Percentiles rank a stretch among this genome's conserved stretches.
Evolutionary conservation across 768 basidiomycete species (phyloP).

Genomic region (Austroboletus eburneus): DNA sequence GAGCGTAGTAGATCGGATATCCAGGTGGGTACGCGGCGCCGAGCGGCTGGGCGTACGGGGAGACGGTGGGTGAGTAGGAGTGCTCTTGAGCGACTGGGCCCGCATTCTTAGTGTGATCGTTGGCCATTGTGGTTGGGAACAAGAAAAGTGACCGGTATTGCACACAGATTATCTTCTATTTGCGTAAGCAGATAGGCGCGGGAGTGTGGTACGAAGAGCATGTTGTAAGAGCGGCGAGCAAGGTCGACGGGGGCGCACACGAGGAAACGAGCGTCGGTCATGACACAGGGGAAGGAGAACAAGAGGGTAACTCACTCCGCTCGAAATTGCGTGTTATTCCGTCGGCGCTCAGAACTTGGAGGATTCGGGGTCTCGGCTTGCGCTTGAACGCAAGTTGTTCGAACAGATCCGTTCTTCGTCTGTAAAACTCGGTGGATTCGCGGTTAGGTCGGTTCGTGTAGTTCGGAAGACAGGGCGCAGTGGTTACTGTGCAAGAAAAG

Average conservation of each 20-base stretch:
- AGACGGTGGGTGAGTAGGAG: constrained; percentile 24
- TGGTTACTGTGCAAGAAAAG: constrained; percentile 29
- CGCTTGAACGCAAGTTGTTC: too few relatives aligned
- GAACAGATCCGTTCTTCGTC: too few relatives aligned
- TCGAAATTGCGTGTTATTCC: constrained; percentile 35
- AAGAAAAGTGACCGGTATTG: constrained; percentile 25
- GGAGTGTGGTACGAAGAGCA: constrained; percentile 16
- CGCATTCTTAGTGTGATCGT: constrained; percentile 33
- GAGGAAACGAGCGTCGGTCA: not conserved
- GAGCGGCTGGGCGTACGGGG: constrained; percentile 27
- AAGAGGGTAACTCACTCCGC: constrained; percentile 31
- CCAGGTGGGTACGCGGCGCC: constrained; percentile 30
- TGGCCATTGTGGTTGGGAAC: constrained; percentile 25
- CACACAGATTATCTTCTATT: constrained; percentile 23
- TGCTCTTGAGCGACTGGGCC: constrained; percentile 34
- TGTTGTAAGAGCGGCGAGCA: constrained; percentile 14
- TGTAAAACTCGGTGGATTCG: constrained; percentile 8
- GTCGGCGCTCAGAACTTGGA: constrained; percentile 35
- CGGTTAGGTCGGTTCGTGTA: constrained; percentile 5
- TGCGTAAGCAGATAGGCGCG: constrained; percentile 32
- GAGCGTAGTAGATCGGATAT: constrained; percentile 32
- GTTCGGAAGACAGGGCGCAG: constrained; percentile 10
- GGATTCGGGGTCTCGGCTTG: constrained; percentile 14
- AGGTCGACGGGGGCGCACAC: not conserved
- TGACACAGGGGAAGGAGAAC: constrained; percentile 1